phyloP scores from a whole-genome alignment of 2,329 filamentous ascomycete species.

The Penicillium sp. region DNA sequence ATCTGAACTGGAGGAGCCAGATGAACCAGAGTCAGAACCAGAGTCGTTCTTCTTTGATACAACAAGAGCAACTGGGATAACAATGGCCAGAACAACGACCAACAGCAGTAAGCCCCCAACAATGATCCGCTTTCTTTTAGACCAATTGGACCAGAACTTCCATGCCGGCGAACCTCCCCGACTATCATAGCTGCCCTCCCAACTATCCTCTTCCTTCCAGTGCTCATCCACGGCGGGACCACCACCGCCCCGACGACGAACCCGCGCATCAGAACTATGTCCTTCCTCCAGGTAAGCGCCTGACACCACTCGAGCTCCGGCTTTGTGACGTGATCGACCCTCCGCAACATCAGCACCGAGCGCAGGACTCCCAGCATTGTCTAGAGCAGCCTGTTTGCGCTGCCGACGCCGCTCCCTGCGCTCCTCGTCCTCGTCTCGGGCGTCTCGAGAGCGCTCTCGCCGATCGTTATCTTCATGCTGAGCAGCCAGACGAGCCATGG shows the following conservation, averaged over 20 bases:
- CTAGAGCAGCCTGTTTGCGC: constrained; percentile 29
- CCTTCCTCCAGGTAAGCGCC: constrained; percentile 72
- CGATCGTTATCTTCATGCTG: constrained; percentile 59
- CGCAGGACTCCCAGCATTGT: constrained; percentile 17
- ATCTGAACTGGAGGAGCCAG: constrained; percentile 25
- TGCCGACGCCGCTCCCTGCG: constrained; percentile 28
- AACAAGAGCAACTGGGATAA: constrained; percentile 68
- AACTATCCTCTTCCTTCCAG: constrained; percentile 51
- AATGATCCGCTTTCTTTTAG: constrained; percentile 48
- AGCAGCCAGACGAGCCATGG: constrained; percentile 67
- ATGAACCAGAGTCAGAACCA: constrained; percentile 26
- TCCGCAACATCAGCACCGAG: constrained; percentile 22
- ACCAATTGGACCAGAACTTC: constrained; percentile 34
- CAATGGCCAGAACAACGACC: constrained; percentile 62
- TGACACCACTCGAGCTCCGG: constrained; percentile 67
- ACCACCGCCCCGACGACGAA: constrained; percentile 43
- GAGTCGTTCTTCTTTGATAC: constrained; percentile 62
- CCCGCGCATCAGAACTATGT: constrained; percentile 50
- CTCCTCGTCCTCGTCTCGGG: constrained; percentile 36
- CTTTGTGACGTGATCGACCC: constrained; percentile 44
- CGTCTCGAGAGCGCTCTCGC: constrained; percentile 46
- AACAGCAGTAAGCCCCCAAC: constrained; percentile 57
- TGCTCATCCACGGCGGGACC: constrained; percentile 46
- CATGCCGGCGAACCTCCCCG: constrained; percentile 34
- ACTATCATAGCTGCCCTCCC: constrained; percentile 32